Base-by-base conservation (phyloP, 2,329 filamentous ascomycete genomes). In the Sclerotinia glacialis region DNA sequence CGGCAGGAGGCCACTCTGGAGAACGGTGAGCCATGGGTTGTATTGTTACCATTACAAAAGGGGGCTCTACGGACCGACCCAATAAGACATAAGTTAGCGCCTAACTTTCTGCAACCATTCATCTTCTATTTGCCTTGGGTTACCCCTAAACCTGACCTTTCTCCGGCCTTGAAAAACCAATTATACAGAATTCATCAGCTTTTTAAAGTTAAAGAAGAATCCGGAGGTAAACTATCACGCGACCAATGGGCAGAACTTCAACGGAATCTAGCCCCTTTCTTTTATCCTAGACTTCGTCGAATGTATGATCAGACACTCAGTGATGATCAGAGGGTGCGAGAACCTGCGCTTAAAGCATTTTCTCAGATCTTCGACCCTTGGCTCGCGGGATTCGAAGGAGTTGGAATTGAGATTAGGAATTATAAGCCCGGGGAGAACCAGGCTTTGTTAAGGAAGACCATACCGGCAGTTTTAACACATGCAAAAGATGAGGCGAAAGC, bases 371-470 rank as follows among this genome's bases (percentile, higher is more conserved):
- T 63, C 5, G 47, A 52, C 12, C 60, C 60, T 40, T 63, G 60
- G 60, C 47, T 63, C n/a, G 49, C 46, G 49, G 60, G 47, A 12
- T 63, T 63, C 12, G 60, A 63, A 42, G 49, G 46, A 28, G 12
- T 52, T 63, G 60, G 60, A 11, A 54, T 63, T 37, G 46, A 63
- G 47, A 63, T 63, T 53, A n/a, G 60, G 21, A 63, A 21, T n/a
- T 63, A 54, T 53, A 49, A 52, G 26, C 46, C 47, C 2, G 60
- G 31, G 28, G 49, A 42, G 8, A 5, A n/a, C 2, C 60, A 63
- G 42, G 34, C 31, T 28, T 37, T 63, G 34, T 14, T 63, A 14
- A n/a, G 6, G 6, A 5, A 8, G 21, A 63, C 60, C 12, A 52
- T 63, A 53, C 60, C 60, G 31, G 49, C 60, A 9, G 11, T 40